Base-by-base conservation (phyloP, 1,284 basidiomycete genomes). In the Boletus sp. region DNA sequence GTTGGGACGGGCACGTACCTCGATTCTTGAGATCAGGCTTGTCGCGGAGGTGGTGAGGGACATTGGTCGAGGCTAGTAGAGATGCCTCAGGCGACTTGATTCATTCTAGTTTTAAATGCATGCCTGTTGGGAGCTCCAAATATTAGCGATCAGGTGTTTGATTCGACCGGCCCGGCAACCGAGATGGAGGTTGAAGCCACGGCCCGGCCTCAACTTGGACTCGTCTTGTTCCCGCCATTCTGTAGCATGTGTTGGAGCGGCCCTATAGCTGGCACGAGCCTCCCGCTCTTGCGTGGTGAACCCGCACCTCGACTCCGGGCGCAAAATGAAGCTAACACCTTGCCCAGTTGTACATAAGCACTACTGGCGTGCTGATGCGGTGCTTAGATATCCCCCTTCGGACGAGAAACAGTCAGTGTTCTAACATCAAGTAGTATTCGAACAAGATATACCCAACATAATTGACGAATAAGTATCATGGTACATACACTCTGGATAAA, bases 11-110 rank as follows among this genome's bases (percentile, higher is more conserved):
- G 45, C 15, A 45, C 61, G 11, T 33, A 62, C 66, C 62, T 68
- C 62, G 41, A 67, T 68, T 29, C 65, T 58, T 16, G 66, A 68
- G 49, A 68, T 65, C 15, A 57, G 33, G 51, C 62, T 63, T 24
- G 59, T 41, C 15, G 50, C 13, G 7, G 53, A 22, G 20, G 59
- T 64, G 53, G 55, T 59, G 22, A 67, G 58, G 39, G 65, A 68
- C 62, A 68, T 65, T 37, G 18, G 41, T 11, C 8, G 27, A 27
- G n/a, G 29, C 6, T 33, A 13, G 60, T 22, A 42, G 52, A 43
- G 42, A 45, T 24, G n/a, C 43, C 37, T 57, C n/a, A n/a, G n/a
- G 29, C 4, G 35, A 27, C 20, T 33, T 31, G 33, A 20, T 29
- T 6, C 29, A 41, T 42, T 27, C 18, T 31, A 12, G 27, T 20